Base-by-base conservation (phyloP, 208 protist species). In the Strigomonas culicis region DNA sequence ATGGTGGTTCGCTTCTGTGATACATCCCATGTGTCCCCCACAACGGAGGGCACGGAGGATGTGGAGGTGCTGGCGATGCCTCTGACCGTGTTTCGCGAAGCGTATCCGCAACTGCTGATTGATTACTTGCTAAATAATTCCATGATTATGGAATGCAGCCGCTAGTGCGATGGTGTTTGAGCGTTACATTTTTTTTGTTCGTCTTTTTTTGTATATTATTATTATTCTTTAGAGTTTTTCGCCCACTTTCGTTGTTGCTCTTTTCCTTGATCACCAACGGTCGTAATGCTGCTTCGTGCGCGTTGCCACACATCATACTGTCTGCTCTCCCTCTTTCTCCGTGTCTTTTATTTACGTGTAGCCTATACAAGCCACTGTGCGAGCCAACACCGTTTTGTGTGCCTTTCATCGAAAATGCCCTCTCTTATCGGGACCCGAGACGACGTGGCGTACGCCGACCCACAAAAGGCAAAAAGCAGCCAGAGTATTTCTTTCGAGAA, bases 31-130 rank as follows among this genome's bases (percentile, higher is more conserved):
- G 13, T 50, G 24, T n/a, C 58, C 36, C 19, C 17, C 21, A 22
- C 8, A 19, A 36, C 3, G 44, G 51, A 15, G 2, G 30, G 15
- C 15, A 47, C 46, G 28, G 24, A 66, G 7, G 21, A 43, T 6
- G 0, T 4, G 4, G 58, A 53, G 44, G 36, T 88, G 27, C 52
- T 74, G 19, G 59, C 74, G 3, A 88, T 94, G 80, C 88, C 88
- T 10, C 67, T 94, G 10, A 87, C 84, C 8, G 75, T 94, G 17
- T 92, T 94, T 43, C 84, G 88, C 21, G 63, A 73, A 0, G 75
- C 72, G 1, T 92, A 85, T 65, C 84, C 88, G 19, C 88, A 94
- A 70, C 50, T 86, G 36, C 77, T 94, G 47, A 63, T 94, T n/a
- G 82, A 89, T 59, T 94, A 82, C 53, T 51, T 94, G 39, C 77